phyloP scores from a whole-genome alignment of 2,329 filamentous ascomycete species.

The Epichloe uncinata region DNA sequence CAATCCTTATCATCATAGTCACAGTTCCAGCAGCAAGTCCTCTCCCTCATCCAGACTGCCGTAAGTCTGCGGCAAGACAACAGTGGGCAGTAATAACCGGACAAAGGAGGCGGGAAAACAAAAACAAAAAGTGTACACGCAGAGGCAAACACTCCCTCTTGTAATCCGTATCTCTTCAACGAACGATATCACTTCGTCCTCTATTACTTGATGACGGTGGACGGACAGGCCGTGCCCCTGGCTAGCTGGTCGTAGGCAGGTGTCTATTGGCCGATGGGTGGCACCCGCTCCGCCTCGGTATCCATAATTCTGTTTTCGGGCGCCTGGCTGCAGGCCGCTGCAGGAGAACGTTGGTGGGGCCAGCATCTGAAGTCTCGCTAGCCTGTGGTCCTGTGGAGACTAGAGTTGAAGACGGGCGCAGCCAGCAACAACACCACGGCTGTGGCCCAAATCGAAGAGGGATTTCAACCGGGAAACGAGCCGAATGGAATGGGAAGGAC shows the following conservation, averaged over 20 bases:
- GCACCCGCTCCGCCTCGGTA: not conserved
- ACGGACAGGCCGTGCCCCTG: not conserved
- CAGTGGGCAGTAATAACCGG: too few species aligned
- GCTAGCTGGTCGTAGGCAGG: not conserved
- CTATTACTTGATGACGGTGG: not conserved
- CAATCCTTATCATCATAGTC: not conserved
- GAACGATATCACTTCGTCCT: too few species aligned
- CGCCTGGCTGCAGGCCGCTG: not conserved
- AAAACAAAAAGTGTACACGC: too few species aligned
- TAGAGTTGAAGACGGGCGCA: not conserved
- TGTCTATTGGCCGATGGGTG: not conserved
- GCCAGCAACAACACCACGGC: not conserved
- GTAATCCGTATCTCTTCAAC: too few species aligned
- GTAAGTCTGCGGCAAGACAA: too few species aligned
- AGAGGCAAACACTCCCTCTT: too few species aligned
- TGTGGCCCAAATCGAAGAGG: not conserved
- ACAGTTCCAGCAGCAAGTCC: not conserved
- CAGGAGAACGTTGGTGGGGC: not conserved
- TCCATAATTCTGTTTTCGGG: not conserved
- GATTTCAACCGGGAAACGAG: not conserved
- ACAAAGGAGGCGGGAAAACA: too few species aligned
- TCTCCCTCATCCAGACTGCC: too few species aligned
- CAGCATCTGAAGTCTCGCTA: not conserved
- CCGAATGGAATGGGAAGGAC: not conserved
- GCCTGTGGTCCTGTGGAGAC: not conserved